Evolutionary conservation across 371 early-diverging fungal species (phyloP).

Genomic region (Mortierella sp.): DNA sequence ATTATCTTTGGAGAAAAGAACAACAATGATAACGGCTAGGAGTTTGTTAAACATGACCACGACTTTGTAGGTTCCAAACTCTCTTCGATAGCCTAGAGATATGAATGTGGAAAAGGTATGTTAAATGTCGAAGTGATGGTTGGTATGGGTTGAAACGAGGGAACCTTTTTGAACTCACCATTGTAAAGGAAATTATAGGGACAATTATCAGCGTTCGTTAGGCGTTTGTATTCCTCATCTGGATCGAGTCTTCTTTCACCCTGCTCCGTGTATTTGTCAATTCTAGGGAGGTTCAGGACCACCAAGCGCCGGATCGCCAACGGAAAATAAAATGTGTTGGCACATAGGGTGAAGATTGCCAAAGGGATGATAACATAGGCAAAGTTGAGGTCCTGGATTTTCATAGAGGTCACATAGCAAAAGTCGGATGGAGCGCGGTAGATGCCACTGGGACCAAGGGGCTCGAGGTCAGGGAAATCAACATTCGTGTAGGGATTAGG

Average conservation of each 20-base stretch:
- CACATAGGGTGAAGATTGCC: constrained; percentile 54
- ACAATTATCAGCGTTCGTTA: constrained; percentile 63
- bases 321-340: constrained; percentile 60
- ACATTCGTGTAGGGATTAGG: constrained; percentile 61
- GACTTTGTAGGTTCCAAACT: constrained; percentile 63
- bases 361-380: constrained; percentile 63
- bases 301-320: constrained; percentile 61
- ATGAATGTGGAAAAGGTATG: background rate
- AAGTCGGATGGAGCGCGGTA: constrained; percentile 57
- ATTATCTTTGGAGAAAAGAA: constrained; percentile 67
- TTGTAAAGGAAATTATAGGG: constrained; percentile 71
- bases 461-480: constrained; percentile 59
- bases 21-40: constrained; percentile 56
- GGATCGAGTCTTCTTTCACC: constrained; percentile 51
- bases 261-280: constrained; percentile 57
- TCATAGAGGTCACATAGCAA: constrained; percentile 73
- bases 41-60: constrained; percentile 67
- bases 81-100: constrained; percentile 55
- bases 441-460: constrained; percentile 43
- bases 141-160: background rate
- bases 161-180: constrained; percentile 29
- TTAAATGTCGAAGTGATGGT: background rate
- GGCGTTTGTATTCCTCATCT: constrained; percentile 58
- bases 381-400: constrained; percentile 61
- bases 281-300: constrained; percentile 49